These are phyloP conservation scores for Schoenoplectus triqueter DNA, from an alignment of 202 grass and related monocot species.

Conservation along the genomic window DNA sequence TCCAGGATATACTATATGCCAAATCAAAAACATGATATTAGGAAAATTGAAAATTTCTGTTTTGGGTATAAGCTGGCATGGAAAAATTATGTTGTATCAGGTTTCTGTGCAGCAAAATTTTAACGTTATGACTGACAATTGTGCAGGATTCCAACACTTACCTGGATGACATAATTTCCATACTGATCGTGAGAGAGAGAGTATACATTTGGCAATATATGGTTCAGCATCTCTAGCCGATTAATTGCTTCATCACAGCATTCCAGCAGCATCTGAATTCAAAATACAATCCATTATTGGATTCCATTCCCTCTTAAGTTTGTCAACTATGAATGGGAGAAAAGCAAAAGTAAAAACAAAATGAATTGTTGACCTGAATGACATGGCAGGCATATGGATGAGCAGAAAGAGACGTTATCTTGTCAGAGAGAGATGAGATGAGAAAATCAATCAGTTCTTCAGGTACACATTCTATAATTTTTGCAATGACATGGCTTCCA, in stretches of 20 bases:
- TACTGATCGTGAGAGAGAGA: slow-evolving; percentile 46
- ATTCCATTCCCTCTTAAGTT: neutral
- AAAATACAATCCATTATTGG: neutral
- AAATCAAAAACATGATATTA: slow-evolving; percentile 14
- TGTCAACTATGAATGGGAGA: neutral
- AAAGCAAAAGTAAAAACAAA: neutral
- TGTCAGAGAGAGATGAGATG: slow-evolving; percentile 40
- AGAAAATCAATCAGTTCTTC: slow-evolving; percentile 47
- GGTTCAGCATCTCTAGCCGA: slow-evolving; percentile 32
- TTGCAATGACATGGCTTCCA: slow-evolving; percentile 54
- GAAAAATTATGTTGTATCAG: neutral
- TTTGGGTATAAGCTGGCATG: neutral
- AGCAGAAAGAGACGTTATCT: slow-evolving; percentile 43
- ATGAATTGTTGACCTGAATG: slow-evolving; percentile 49
- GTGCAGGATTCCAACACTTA: neutral
- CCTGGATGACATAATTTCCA: slow-evolving; percentile 60
- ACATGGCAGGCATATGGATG: slow-evolving; percentile 56
- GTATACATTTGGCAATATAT: slow-evolving; percentile 42
- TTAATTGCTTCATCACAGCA: slow-evolving; percentile 44
- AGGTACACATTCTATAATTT: slow-evolving; percentile 57
- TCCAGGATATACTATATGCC: slow-evolving; percentile 49
- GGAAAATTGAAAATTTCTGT: neutral
- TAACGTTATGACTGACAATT: neutral
- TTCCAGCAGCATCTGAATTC: slow-evolving; percentile 49
- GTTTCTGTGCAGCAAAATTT: neutral